A percentile compares a stretch with the other conserved stretches of the same genome.
Evolutionary conservation across 306 rosid genomes (phyloP).

Genomic region (Vicia villosa): DNA sequence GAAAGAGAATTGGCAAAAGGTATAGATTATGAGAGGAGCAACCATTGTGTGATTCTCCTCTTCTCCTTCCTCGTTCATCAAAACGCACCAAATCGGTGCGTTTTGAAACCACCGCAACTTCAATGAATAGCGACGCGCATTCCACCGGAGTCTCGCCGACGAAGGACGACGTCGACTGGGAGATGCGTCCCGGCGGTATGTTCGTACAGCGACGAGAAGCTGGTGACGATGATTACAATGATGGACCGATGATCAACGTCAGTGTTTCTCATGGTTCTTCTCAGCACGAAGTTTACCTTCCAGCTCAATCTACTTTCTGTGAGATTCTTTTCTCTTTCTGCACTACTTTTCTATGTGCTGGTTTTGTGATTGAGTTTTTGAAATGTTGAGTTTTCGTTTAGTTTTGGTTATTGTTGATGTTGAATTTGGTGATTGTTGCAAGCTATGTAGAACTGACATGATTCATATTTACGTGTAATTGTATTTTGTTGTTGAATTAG

Average conservation of each 20-base stretch:
- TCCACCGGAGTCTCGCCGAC: constrained; percentile 14
- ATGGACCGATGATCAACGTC: constrained; percentile 39
- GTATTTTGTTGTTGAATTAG: background rate
- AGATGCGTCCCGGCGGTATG: constrained; percentile 51
- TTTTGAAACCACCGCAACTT: background rate
- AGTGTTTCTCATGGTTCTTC: constrained; percentile 35
- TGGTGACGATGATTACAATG: background rate
- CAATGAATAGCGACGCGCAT: constrained; percentile 21
- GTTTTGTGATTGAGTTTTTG: constrained; percentile 17
- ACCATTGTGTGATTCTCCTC: background rate
- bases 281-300: constrained; percentile 37
- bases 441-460: background rate
- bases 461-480: background rate
- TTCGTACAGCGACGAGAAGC: constrained; percentile 43
- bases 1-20: background rate
- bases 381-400: background rate
- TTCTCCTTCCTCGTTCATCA: background rate
- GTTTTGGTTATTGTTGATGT: background rate
- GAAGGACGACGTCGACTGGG: constrained; percentile 44
- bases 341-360: background rate
- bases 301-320: constrained; percentile 48
- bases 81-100: constrained; percentile 21
- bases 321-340: constrained; percentile 6
- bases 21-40: background rate
- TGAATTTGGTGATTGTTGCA: background rate